These are phyloP conservation scores for Polyrhizophydium stewartii DNA, from an alignment of 371 early-diverging fungal genomes.

Conservation along the genomic window DNA sequence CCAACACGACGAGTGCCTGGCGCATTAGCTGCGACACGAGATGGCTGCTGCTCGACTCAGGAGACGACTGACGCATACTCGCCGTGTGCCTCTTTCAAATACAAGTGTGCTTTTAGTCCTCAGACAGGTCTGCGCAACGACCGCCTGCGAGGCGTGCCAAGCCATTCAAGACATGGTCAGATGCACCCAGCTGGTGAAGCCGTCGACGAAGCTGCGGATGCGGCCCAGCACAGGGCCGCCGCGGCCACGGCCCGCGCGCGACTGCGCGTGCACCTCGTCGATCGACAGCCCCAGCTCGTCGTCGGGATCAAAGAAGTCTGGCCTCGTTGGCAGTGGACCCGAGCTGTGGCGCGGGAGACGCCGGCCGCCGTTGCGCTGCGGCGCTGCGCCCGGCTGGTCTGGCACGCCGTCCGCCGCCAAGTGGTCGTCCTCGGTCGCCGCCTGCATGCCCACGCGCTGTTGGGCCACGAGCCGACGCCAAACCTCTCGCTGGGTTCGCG, in stretches of 20 bases:
- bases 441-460: constrained; percentile 32
- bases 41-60: constrained; percentile 15
- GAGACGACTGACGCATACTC: no score
- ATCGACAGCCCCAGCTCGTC: not conserved
- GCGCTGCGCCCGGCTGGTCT: no score
- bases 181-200: constrained; percentile 24
- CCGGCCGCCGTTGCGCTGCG: not conserved
- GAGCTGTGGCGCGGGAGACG: not conserved
- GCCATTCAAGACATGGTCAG: constrained; percentile 17
- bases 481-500: constrained; percentile 18
- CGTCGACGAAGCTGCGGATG: constrained; percentile 27
- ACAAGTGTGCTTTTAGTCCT: no score
- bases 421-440: not conserved
- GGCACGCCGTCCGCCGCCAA: not conserved
- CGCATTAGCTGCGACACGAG: constrained; percentile 30
- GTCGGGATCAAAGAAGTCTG: not conserved
- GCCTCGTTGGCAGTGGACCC: no score
- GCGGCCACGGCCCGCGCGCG: not conserved
- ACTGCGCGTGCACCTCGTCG: not conserved
- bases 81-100: no score
- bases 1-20: constrained; percentile 19
- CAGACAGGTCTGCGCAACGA: no score
- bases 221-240: constrained; percentile 9
- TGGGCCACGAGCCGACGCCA: constrained; percentile 24
- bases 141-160: no score